phyloP scores from a whole-genome alignment of 73 alveolate species.

The Effrenium voratum region DNA sequence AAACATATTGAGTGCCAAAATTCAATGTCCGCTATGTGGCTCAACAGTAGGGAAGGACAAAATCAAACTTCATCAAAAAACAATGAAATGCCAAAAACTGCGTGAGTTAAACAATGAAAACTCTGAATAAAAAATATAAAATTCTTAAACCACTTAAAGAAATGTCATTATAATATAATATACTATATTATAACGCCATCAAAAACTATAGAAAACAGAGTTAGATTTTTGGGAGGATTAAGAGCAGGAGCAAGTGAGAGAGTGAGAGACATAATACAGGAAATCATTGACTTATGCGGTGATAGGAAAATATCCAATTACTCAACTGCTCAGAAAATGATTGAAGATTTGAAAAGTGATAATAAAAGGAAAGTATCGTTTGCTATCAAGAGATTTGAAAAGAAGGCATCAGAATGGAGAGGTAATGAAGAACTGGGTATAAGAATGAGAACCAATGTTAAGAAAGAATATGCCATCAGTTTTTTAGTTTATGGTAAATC shows the following conservation, averaged over 20 bases:
- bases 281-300: slow-evolving; percentile 5
- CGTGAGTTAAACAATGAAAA: neutral
- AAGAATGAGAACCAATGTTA: slow-evolving; percentile 16
- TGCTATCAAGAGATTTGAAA: slow-evolving; percentile 21
- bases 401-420: slow-evolving; percentile 33
- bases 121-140: neutral
- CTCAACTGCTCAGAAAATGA: slow-evolving; percentile 17
- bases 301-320: slow-evolving; percentile 11
- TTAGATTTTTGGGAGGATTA: neutral
- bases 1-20: slow-evolving; percentile 14
- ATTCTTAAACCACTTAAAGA: neutral
- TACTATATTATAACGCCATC: slow-evolving; percentile 2
- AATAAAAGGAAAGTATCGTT: neutral
- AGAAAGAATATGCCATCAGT: neutral
- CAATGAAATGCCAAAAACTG: slow-evolving; percentile 20
- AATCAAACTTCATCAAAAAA: slow-evolving; percentile 3
- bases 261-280: slow-evolving; percentile 35
- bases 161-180: neutral
- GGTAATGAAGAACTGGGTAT: slow-evolving; percentile 12
- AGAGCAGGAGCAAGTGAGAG: slow-evolving; percentile 37
- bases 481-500: neutral
- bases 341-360: neutral
- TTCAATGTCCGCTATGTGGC: neutral
- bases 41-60: neutral
- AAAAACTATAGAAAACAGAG: neutral